These are phyloP conservation scores for Mortierella sp. DNA, from an alignment of 371 early-diverging fungal genomes.

Conservation along the genomic window DNA sequence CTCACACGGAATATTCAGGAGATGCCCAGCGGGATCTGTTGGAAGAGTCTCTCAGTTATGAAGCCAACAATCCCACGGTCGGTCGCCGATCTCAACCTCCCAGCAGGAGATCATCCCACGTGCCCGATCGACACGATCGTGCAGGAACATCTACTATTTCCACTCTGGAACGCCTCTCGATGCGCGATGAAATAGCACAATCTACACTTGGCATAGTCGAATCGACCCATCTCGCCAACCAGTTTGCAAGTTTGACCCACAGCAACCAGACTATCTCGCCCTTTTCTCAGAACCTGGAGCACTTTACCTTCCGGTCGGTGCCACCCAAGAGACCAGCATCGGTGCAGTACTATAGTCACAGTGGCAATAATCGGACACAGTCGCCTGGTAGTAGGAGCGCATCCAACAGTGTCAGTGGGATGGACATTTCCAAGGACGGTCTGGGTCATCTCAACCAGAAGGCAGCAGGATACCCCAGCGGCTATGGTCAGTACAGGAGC, in stretches of 20 bases:
- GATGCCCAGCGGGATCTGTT: slow-evolving; percentile 36
- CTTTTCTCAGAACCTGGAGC: slow-evolving; percentile 78
- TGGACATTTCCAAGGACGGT: slow-evolving; percentile 30
- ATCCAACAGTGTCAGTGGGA: slow-evolving; percentile 20
- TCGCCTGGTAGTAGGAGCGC: slow-evolving; percentile 30
- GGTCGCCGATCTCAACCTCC: slow-evolving; percentile 10
- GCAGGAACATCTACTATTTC: slow-evolving; percentile 33
- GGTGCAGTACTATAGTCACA: slow-evolving; percentile 50
- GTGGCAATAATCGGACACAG: neutral
- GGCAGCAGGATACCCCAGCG: slow-evolving; percentile 13
- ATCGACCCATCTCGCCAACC: slow-evolving; percentile 72
- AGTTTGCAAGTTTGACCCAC: slow-evolving; percentile 83
- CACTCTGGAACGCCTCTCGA: slow-evolving; percentile 49
- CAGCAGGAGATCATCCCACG: slow-evolving; percentile 21
- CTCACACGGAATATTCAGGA: slow-evolving; percentile 38
- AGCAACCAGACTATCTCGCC: slow-evolving; percentile 90
- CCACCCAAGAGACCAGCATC: slow-evolving; percentile 62
- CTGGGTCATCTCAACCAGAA: slow-evolving; percentile 16
- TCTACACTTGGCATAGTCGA: slow-evolving; percentile 78
- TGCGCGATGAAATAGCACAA: slow-evolving; percentile 65
- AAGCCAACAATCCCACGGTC: slow-evolving; percentile 14
- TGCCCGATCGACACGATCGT: slow-evolving; percentile 18
- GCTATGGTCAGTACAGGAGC: slow-evolving; percentile 10
- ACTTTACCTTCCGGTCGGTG: slow-evolving; percentile 82
- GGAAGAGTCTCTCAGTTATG: slow-evolving; percentile 39